Evolutionary conservation across 2,329 filamentous ascomycete species (phyloP).

Genomic region (Chaetomium sp.): DNA sequence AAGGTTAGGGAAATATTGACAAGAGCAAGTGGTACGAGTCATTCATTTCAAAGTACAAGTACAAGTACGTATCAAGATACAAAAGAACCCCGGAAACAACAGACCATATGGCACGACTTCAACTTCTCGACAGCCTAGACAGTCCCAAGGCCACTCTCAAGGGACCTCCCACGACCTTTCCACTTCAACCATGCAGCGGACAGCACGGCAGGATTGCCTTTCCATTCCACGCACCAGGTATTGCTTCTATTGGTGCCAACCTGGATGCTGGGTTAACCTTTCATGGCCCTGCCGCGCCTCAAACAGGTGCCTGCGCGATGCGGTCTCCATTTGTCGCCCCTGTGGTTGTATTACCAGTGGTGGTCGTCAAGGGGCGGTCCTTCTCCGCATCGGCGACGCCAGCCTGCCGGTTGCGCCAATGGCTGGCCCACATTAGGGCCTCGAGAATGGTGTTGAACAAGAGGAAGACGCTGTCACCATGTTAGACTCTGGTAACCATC

Average conservation of each 20-base stretch:
- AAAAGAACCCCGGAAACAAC: too few relatives aligned
- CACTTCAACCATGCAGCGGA: neutral
- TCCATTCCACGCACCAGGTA: neutral
- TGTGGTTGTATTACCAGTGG: conserved; percentile 2
- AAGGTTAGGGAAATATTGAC: too few relatives aligned
- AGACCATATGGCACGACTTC: too few relatives aligned
- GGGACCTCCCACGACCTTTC: neutral
- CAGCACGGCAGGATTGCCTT: neutral
- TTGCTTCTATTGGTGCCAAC: neutral
- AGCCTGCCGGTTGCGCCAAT: neutral
- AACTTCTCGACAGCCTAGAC: neutral
- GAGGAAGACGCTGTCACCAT: conserved; percentile 24
- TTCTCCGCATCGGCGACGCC: conserved; percentile 20
- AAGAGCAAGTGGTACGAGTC: too few relatives aligned
- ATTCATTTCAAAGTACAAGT: too few relatives aligned
- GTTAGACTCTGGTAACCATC: neutral
- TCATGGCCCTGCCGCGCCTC: neutral
- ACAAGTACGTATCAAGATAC: too few relatives aligned
- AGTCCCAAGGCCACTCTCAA: too few relatives aligned
- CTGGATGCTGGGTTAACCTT: too few relatives aligned
- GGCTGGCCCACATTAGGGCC: conserved; percentile 32
- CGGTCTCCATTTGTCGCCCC: conserved; percentile 10
- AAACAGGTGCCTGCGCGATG: neutral
- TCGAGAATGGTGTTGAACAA: conserved; percentile 32
- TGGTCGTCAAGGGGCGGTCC: conserved; percentile 15